A percentile compares a stretch with the other conserved stretches of the same genome.
phyloP scores from a whole-genome alignment of 108 stramenopile genomes.

The Nannochloropsis granulata region DNA sequence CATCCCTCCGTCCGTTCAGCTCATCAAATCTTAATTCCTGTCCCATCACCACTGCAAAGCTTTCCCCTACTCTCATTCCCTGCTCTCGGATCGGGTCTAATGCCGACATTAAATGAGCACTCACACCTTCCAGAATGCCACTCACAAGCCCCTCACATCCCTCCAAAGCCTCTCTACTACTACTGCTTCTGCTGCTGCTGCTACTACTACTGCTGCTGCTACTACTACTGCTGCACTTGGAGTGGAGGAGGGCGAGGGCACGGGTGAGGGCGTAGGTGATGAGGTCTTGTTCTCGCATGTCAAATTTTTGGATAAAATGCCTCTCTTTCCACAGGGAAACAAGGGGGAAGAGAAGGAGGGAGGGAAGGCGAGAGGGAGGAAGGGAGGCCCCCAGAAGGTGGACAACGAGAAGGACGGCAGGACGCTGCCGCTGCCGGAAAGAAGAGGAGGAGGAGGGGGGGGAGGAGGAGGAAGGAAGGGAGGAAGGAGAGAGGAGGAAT shows the following conservation, averaged over 20 bases:
- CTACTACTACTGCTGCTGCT: not conserved
- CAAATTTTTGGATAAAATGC: not conserved
- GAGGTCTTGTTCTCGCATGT: not conserved
- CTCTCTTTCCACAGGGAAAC: not conserved
- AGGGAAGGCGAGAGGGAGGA: not conserved
- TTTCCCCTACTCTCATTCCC: constrained; percentile 24
- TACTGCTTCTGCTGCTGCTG: not conserved
- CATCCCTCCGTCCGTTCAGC: constrained; percentile 6
- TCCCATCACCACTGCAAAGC: not conserved
- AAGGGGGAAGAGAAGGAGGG: not conserved
- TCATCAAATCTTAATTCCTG: constrained; percentile 5
- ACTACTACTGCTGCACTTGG: not conserved
- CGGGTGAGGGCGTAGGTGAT: not conserved
- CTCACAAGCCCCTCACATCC: not conserved
- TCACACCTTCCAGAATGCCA: not conserved
- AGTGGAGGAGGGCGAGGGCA: not conserved
- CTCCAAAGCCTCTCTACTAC: not conserved
- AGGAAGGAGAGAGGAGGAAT: not conserved
- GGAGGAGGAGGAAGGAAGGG: not conserved
- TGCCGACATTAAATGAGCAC: not conserved
- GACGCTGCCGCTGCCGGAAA: not conserved
- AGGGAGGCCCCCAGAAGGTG: not conserved
- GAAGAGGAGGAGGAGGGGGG: not conserved
- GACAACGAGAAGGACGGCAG: not conserved
- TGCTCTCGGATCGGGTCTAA: not conserved